These are phyloP conservation scores for Pezicula rhizophila DNA, from an alignment of 2,329 filamentous ascomycete species.

Conservation along the genomic window DNA sequence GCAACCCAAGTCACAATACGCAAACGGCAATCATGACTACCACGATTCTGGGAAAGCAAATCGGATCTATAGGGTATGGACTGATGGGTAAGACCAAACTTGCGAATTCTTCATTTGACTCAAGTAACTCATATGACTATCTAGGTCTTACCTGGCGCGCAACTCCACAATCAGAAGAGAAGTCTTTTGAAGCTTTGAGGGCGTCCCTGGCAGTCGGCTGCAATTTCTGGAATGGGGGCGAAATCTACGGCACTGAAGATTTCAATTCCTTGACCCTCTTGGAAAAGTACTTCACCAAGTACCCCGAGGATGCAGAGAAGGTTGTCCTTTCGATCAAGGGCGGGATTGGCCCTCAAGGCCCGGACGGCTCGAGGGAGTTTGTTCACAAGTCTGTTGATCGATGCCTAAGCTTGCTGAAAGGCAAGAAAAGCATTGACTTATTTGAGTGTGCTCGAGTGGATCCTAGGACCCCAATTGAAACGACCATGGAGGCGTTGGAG, in stretches of 20 bases:
- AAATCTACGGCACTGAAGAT: constrained; percentile 56
- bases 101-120: background rate
- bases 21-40: constrained; percentile 1
- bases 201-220: constrained; percentile 39
- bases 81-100: constrained; percentile 31
- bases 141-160: constrained; percentile 21
- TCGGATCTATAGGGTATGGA: constrained; percentile 47
- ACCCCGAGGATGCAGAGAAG: constrained; percentile 55
- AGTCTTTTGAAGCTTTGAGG: constrained; percentile 47
- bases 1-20: background rate
- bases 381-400: constrained; percentile 54
- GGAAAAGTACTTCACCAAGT: constrained; percentile 52
- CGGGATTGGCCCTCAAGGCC: constrained; percentile 32
- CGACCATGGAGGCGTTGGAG: constrained; percentile 23
- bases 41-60: constrained; percentile 30
- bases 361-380: constrained; percentile 47
- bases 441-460: constrained; percentile 49
- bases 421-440: constrained; percentile 47
- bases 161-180: constrained; percentile 31
- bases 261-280: constrained; percentile 53
- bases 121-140: background rate
- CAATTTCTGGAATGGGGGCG: constrained; percentile 56
- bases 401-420: constrained; percentile 40
- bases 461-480: constrained; percentile 34
- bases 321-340: constrained; percentile 60